Base-by-base conservation (phyloP, 129 eudicot species). In the Dittrichia graveolens region DNA sequence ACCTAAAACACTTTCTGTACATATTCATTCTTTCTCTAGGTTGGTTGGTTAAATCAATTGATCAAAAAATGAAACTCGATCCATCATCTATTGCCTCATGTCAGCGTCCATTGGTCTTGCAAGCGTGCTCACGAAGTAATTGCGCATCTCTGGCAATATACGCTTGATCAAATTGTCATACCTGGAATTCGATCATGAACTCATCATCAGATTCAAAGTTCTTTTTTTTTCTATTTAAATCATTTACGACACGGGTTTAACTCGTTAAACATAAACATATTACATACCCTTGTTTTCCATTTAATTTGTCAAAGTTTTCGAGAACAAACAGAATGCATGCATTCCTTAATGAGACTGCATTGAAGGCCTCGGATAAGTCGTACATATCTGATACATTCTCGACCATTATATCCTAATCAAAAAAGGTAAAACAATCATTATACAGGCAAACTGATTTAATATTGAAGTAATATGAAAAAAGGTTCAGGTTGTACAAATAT, bases 361-460 rank as follows among this genome's bases (percentile, higher is more conserved):
- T 79, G 83, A 77, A 86, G 7, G 91, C 80, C 59, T 86, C 91
- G 19, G 91, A 80, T 58, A 86, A 69, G 65, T 86, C 91, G 44
- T 83, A 86, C 91, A 86, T 86, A 61, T 58, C 67, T 37, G 85
- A 74, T 11, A 86, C 91, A 54, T 83, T 86, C 50, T 86, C 91
- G 40, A 56, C 77, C 9, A 55, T 63, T 75, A 86, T 82, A 78
- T 86, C 91, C 91, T 86, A 62, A 74, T 9, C n/a, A 67, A 40
- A 37, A 35, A 55, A 52, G 13, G 7, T 35, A 39, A 31, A 19
- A 14, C 52, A 43, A 43, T 67, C 9, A 60, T 31, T 10, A 10
- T 12, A 48, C 11, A 12, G n/a, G 40, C 31, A 24, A 24, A 24
- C 31, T 2, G 31, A 24, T 24, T 24, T 24, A 24, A 24, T 0